Percentiles rank a stretch among this genome's conserved stretches.
Conservation (phyloP, 129 eudicot genomes). For the Cynara cardunculus region DNA sequence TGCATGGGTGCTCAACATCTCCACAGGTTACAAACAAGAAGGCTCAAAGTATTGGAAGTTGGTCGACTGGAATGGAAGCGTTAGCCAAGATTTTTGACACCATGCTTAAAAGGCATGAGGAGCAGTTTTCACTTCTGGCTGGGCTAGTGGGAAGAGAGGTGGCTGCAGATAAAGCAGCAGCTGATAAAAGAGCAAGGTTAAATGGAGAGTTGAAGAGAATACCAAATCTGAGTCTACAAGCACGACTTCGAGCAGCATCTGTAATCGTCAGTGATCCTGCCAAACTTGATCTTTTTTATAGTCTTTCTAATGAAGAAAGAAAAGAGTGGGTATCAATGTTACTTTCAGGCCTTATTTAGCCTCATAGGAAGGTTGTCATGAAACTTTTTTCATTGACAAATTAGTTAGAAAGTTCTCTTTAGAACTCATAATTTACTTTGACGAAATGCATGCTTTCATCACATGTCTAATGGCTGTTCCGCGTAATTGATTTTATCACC, state of each 20-base stretch:
- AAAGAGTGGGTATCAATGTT: conserved; percentile 48
- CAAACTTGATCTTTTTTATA: conserved; percentile 47
- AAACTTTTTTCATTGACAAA: neutral
- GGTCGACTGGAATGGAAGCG: conserved; percentile 28
- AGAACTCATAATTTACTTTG: neutral
- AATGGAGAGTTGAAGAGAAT: conserved; percentile 38
- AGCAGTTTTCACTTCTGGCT: conserved; percentile 29
- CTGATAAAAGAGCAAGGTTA: conserved; percentile 28
- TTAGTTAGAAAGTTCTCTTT: conserved; percentile 11
- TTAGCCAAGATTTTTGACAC: conserved; percentile 28
- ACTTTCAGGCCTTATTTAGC: conserved; percentile 39
- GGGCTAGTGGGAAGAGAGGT: conserved; percentile 28
- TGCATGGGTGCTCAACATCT: conserved; percentile 9
- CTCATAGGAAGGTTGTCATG: neutral
- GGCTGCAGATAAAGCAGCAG: conserved; percentile 26
- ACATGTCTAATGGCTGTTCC: neutral
- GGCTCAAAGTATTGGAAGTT: conserved; percentile 16
- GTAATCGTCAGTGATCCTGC: conserved; percentile 38
- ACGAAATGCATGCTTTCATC: neutral
- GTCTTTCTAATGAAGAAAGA: conserved; percentile 43
- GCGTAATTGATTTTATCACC: neutral
- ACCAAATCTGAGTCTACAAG: conserved; percentile 33
- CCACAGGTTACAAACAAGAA: conserved; percentile 1
- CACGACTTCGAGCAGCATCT: conserved; percentile 39
- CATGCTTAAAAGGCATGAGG: conserved; percentile 34